A percentile compares a stretch with the other conserved stretches of the same genome.
Evolutionary conservation across 495 filamentous ascomycete species (phyloP).

Genomic region (Xylaria scruposa): DNA sequence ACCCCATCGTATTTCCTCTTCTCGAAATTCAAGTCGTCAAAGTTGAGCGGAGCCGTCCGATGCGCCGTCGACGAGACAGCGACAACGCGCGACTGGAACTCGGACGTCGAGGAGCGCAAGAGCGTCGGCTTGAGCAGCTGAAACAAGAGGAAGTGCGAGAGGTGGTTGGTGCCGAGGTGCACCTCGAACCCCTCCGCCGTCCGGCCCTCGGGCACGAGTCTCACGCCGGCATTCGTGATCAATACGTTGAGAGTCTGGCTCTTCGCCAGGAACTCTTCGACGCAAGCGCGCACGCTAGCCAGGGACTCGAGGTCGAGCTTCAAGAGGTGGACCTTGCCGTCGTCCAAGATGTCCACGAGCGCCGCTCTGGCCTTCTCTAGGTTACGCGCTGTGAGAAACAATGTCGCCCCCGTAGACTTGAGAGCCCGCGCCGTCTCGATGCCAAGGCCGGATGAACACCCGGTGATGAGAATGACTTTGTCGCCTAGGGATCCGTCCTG

Average conservation of each 20-base stretch:
- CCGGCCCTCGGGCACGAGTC: conserved; percentile 47
- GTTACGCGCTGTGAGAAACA: conserved; percentile 54
- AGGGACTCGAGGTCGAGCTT: conserved; percentile 43
- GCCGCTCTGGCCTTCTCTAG: conserved; percentile 41
- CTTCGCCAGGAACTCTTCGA: conserved; percentile 43
- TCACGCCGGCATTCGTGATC: conserved; percentile 47
- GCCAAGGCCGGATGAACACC: conserved; percentile 59
- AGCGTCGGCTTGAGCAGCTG: conserved; percentile 53
- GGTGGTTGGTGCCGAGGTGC: conserved; percentile 60
- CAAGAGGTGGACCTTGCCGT: conserved; percentile 46
- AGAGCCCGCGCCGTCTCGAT: conserved; percentile 58
- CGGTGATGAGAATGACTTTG: conserved; percentile 61
- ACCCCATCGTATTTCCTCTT: conserved; percentile 44
- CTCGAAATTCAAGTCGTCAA: conserved; percentile 54
- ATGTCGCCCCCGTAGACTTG: conserved; percentile 52
- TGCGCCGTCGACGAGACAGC: conserved; percentile 49
- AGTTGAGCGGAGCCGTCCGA: conserved; percentile 46
- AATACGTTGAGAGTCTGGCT: conserved; percentile 43
- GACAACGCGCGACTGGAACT: conserved; percentile 43
- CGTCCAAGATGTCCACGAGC: conserved; percentile 38
- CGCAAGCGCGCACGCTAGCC: conserved; percentile 46
- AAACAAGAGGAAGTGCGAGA: conserved; percentile 62
- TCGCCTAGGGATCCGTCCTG: conserved; percentile 45
- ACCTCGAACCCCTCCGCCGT: conserved; percentile 57
- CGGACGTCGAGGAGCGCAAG: conserved; percentile 42